These are phyloP conservation scores for Magnolia changhungtana DNA, from an alignment of 164 flowering plant species.

Conservation along the genomic window DNA sequence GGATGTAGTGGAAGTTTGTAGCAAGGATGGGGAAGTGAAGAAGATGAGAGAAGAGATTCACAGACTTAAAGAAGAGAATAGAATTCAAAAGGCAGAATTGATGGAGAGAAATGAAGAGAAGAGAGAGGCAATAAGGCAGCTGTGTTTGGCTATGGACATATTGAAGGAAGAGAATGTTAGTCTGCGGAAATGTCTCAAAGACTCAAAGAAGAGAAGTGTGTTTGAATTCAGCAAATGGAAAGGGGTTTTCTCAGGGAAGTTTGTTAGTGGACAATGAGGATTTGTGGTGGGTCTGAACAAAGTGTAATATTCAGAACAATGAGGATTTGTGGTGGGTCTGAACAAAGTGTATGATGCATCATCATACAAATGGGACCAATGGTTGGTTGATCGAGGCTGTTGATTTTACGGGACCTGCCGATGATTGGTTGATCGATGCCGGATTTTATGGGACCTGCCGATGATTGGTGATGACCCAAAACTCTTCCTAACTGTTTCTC, in stretches of 20 bases:
- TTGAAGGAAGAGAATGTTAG: constrained; percentile 57
- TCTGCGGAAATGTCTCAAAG: constrained; percentile 34
- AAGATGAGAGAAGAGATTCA: constrained; percentile 55
- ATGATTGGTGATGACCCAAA: background rate
- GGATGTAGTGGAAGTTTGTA: constrained; percentile 19
- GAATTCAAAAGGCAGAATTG: constrained; percentile 37
- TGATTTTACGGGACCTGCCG: background rate
- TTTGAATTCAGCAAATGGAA: constrained; percentile 36
- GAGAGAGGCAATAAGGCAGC: constrained; percentile 82
- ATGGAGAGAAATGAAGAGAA: constrained; percentile 81
- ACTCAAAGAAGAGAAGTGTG: constrained; percentile 30
- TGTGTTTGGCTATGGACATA: constrained; percentile 54
- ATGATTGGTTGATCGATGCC: background rate
- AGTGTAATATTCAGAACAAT: background rate
- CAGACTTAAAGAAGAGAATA: constrained; percentile 55
- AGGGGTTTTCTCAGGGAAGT: constrained; percentile 38
- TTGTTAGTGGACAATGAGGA: constrained; percentile 22
- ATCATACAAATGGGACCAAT: background rate
- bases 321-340: background rate
- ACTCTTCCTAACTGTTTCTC: background rate
- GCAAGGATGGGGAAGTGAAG: constrained; percentile 15
- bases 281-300: background rate
- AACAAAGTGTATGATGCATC: background rate
- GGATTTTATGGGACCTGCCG: background rate
- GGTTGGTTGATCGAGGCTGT: background rate